Evolutionary conservation across 78 protist species (phyloP).

Genomic region (Pigoraptor vietnamica): DNA sequence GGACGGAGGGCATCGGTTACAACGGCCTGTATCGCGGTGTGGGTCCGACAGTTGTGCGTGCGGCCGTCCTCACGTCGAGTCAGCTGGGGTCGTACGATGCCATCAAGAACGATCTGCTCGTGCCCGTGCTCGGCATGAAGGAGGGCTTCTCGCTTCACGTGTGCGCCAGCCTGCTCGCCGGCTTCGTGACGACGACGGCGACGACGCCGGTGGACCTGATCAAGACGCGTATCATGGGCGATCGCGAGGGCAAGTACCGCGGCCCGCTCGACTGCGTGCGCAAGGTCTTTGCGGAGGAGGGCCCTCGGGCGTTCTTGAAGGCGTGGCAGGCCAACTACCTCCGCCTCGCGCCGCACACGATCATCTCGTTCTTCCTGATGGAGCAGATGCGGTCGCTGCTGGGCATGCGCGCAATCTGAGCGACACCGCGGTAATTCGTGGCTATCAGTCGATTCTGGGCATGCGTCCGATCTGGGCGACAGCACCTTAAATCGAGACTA

Average conservation of each 20-base stretch:
- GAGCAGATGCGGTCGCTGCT: conserved; percentile 28
- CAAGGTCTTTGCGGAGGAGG: conserved; percentile 23
- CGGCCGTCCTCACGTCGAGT: not conserved
- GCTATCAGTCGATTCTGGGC: too few species aligned
- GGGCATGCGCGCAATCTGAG: too few species aligned
- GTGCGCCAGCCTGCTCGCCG: conserved; percentile 5
- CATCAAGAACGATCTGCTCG: not conserved
- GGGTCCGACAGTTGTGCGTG: not conserved
- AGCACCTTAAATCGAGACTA: too few species aligned
- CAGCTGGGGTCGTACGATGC: not conserved
- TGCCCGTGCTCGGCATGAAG: not conserved
- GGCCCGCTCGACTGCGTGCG: conserved; percentile 14
- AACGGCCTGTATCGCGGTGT: conserved; percentile 18
- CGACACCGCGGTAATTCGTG: too few species aligned
- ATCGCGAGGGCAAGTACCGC: not conserved
- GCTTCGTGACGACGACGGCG: not conserved
- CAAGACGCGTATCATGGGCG: conserved; percentile 38
- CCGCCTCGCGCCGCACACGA: conserved; percentile 53
- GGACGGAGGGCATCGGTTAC: not conserved
- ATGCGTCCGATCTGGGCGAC: too few species aligned
- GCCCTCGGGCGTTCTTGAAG: not conserved
- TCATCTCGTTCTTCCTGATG: conserved; percentile 25
- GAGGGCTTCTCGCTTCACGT: not conserved
- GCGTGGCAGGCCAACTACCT: conserved; percentile 13
- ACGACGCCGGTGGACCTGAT: conserved; percentile 23